These are phyloP conservation scores for Fusarium dlaminii DNA, from an alignment of 2,329 filamentous ascomycete species.

Conservation along the genomic window DNA sequence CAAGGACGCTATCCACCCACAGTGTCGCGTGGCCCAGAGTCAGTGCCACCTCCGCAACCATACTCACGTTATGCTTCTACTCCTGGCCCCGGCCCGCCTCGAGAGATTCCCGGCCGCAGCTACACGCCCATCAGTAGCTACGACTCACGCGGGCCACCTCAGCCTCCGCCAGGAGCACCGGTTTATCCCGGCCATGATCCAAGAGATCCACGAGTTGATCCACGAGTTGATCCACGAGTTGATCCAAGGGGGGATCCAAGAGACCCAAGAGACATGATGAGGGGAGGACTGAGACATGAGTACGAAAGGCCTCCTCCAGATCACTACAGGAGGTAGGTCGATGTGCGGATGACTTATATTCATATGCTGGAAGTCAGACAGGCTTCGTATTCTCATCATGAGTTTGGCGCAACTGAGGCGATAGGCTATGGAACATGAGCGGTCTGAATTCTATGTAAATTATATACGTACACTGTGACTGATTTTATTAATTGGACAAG, in stretches of 20 bases:
- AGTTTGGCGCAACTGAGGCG: conserved; percentile 3
- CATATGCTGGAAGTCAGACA: not conserved
- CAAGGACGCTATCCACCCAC: conserved; percentile 51
- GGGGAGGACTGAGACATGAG: conserved; percentile 57
- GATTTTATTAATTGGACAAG: not conserved
- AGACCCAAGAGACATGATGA: conserved; percentile 50
- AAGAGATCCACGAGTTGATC: conserved; percentile 44
- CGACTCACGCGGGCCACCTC: conserved; percentile 51
- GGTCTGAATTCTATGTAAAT: not conserved
- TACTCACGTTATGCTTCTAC: conserved; percentile 58
- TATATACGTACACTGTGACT: not conserved
- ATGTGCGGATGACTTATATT: not conserved
- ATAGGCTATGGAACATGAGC: not conserved
- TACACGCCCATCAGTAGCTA: conserved; percentile 57
- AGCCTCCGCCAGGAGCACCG: conserved; percentile 47
- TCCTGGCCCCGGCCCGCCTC: conserved; percentile 52
- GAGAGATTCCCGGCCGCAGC: conserved; percentile 55
- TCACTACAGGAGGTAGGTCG: conserved; percentile 54
- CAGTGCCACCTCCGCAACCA: conserved; percentile 50
- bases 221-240: conserved; percentile 33
- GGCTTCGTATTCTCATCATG: not conserved
- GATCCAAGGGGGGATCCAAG: conserved; percentile 43
- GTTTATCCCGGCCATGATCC: conserved; percentile 44
- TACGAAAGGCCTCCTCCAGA: conserved; percentile 57
- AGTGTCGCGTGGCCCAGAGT: conserved; percentile 53